Conservation (phyloP, 345 rosid species). For the Viola odorata region DNA sequence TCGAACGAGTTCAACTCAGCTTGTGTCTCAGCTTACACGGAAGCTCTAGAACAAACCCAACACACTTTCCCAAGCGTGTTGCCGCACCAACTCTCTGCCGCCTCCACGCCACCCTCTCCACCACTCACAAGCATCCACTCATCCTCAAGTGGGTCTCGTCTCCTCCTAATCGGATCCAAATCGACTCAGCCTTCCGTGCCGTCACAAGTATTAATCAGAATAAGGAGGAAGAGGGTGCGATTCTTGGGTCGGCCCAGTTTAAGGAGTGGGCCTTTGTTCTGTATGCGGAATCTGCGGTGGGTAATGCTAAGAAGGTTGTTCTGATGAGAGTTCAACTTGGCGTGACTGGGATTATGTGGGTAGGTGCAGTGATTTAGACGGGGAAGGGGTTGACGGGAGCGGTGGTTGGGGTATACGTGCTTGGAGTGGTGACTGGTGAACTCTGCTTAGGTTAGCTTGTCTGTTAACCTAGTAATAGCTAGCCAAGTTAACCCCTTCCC, state of each 20-base stretch:
- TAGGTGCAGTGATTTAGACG: slow-evolving; percentile 52
- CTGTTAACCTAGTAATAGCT: no score
- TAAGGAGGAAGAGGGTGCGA: slow-evolving; percentile 13
- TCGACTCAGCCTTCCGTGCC: slow-evolving; percentile 63
- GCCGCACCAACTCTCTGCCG: no score
- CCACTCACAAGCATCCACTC: slow-evolving; percentile 18
- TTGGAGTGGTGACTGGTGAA: no score
- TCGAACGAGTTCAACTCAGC: no score
- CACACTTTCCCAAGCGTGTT: no score
- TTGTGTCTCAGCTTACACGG: no score
- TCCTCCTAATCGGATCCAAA: slow-evolving; percentile 59
- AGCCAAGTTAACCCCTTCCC: no score
- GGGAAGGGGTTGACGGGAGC: slow-evolving; percentile 42
- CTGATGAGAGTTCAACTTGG: slow-evolving; percentile 62
- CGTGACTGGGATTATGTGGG: slow-evolving; percentile 63
- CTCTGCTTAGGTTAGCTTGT: no score
- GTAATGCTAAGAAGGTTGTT: slow-evolving; percentile 61
- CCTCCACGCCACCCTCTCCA: no score
- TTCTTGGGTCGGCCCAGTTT: slow-evolving; percentile 37
- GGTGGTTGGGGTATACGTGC: slow-evolving; percentile 66
- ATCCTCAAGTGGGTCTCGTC: slow-evolving; percentile 54
- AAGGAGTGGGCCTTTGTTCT: slow-evolving; percentile 66
- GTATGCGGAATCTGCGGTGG: slow-evolving; percentile 47
- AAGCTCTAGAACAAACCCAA: no score
- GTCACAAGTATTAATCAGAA: slow-evolving; percentile 7